Evolutionary conservation across 768 basidiomycete genomes (phyloP).

Genomic region (Lyophyllum semitale): DNA sequence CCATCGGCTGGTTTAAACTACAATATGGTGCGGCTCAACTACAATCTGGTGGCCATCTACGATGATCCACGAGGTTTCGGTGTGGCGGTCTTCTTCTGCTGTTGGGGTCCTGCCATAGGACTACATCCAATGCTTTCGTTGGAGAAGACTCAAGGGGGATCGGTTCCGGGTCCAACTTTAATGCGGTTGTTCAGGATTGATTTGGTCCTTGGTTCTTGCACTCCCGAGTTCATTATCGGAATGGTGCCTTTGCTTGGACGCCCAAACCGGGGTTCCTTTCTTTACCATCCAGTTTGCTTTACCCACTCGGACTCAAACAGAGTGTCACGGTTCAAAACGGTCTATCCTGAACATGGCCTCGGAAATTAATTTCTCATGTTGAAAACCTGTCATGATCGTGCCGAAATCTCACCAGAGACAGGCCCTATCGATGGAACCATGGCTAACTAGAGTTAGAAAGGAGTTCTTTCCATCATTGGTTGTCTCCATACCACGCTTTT

Average conservation of each 20-base stretch:
- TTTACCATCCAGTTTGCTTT: background rate
- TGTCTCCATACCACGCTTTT: background rate
- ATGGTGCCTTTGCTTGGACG: background rate
- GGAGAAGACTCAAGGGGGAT: background rate
- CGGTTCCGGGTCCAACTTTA: conserved; percentile 1
- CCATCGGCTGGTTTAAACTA: background rate
- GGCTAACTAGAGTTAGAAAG: background rate
- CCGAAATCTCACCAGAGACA: conserved; percentile 8
- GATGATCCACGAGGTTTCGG: conserved; percentile 24
- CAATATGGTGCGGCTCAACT: background rate
- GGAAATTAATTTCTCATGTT: conserved; percentile 37
- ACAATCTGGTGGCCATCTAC: background rate
- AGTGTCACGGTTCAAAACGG: conserved; percentile 1
- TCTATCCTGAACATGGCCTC: conserved; percentile 24
- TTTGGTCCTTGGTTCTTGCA: background rate
- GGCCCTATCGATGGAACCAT: conserved; percentile 18
- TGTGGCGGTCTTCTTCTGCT: conserved; percentile 24
- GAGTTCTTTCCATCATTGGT: background rate
- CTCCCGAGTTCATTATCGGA: background rate
- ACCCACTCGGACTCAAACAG: background rate
- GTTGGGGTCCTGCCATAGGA: conserved; percentile 16
- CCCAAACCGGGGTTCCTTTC: background rate
- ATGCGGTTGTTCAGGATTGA: conserved; percentile 1
- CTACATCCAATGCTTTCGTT: conserved; percentile 14
- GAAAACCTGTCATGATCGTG: conserved; percentile 13